phyloP scores from a whole-genome alignment of 2,329 filamentous ascomycete genomes.

The Colletotrichum sp. region DNA sequence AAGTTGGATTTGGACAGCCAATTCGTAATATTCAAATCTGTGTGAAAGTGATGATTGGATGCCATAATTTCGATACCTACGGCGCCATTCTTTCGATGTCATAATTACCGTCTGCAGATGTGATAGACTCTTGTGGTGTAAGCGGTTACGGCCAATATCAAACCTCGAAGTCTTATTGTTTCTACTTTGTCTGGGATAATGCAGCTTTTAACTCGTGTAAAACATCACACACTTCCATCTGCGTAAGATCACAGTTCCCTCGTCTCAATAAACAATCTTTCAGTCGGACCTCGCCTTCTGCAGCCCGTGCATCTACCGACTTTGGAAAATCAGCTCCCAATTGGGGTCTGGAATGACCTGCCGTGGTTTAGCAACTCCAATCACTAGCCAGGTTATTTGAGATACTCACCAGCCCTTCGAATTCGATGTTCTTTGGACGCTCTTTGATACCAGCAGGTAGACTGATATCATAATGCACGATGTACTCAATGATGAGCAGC shows the following conservation, averaged over 20 bases:
- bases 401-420: not conserved
- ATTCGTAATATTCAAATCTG: not conserved
- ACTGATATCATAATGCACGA: not conserved
- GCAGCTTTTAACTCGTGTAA: not conserved
- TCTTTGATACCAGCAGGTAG: not conserved
- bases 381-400: not conserved
- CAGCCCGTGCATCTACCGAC: not conserved
- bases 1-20: not conserved
- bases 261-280: not conserved
- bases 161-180: not conserved
- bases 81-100: not conserved
- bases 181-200: not conserved
- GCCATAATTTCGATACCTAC: too few species aligned
- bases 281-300: not conserved
- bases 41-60: not conserved
- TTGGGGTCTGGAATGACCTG: not conserved
- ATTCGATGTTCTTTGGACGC: not conserved
- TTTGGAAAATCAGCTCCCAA: not conserved
- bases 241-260: not conserved
- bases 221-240: not conserved
- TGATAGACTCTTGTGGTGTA: not conserved
- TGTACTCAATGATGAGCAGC: not conserved
- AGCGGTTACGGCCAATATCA: not conserved
- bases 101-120: not conserved
- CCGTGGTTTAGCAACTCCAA: not conserved